Evolutionary conservation across 176 grass and related monocot species (phyloP).

Genomic region (Aegilops bicornis): DNA sequence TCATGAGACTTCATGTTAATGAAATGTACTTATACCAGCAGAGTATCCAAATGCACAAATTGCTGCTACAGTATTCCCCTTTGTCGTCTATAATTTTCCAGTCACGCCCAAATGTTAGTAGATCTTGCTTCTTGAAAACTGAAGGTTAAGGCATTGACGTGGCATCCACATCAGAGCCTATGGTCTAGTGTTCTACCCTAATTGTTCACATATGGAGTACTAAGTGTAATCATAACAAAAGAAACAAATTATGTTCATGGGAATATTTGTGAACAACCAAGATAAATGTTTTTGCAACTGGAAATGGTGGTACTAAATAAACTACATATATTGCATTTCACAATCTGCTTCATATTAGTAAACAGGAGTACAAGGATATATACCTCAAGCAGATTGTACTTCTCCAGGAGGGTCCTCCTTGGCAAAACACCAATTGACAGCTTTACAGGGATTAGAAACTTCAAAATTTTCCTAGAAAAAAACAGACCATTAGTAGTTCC

Average conservation of each 20-base stretch:
- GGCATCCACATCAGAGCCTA: not conserved
- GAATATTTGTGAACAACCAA: not conserved
- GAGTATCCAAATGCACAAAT: not conserved
- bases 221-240: slow-evolving; percentile 8
- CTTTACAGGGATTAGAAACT: slow-evolving; percentile 95
- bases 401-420: slow-evolving; percentile 60
- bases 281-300: not conserved
- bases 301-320: not conserved
- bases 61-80: not conserved
- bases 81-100: not conserved
- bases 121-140: not conserved
- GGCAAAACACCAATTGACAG: slow-evolving; percentile 87
- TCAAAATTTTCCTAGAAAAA: slow-evolving; percentile 79
- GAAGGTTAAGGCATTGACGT: not conserved
- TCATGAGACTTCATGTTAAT: not conserved
- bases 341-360: not conserved
- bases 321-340: not conserved
- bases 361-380: not conserved
- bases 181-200: not conserved
- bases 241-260: not conserved
- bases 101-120: not conserved
- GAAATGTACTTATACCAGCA: slow-evolving; percentile 3
- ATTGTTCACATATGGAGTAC: not conserved
- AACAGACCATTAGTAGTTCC: slow-evolving; percentile 24
- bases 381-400: slow-evolving; percentile 89